Percentiles rank a stretch among this genome's conserved stretches.
Evolutionary conservation across 2,329 filamentous ascomycete species (phyloP).

Genomic region (Cercospora sp.): DNA sequence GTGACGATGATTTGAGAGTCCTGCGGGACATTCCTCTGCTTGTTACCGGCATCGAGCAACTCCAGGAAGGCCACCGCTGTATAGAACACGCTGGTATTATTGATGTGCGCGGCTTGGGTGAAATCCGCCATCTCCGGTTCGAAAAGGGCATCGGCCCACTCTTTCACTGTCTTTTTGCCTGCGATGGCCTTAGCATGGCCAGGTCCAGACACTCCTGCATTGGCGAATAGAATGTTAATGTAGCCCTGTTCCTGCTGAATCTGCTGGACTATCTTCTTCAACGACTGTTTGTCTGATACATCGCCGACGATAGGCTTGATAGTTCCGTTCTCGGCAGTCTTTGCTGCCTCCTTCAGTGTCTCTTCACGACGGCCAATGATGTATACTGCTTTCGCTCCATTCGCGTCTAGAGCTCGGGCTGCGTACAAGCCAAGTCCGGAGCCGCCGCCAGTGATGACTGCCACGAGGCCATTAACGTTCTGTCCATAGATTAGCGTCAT

Average conservation of each 20-base stretch:
- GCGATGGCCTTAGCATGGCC: slow-evolving; percentile 17
- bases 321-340: slow-evolving; percentile 38
- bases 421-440: slow-evolving; percentile 52
- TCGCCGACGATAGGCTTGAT: slow-evolving; percentile 50
- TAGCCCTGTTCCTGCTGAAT: slow-evolving; percentile 42
- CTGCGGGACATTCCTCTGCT: slow-evolving; percentile 40
- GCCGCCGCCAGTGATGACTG: slow-evolving; percentile 56
- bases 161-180: slow-evolving; percentile 23
- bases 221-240: slow-evolving; percentile 41
- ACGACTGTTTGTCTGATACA: slow-evolving; percentile 46
- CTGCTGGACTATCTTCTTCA: slow-evolving; percentile 43
- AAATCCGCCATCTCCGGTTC: slow-evolving; percentile 36
- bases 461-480: slow-evolving; percentile 53
- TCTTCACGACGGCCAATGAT: slow-evolving; percentile 54
- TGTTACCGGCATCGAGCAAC: slow-evolving; percentile 45
- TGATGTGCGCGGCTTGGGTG: slow-evolving; percentile 41
- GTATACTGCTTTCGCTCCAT: slow-evolving; percentile 55
- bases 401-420: slow-evolving; percentile 45
- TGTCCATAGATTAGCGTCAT: neutral
- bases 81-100: slow-evolving; percentile 43
- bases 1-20: slow-evolving; percentile 50
- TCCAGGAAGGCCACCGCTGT: slow-evolving; percentile 45
- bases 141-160: slow-evolving; percentile 27
- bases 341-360: slow-evolving; percentile 48
- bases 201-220: slow-evolving; percentile 37